These are phyloP conservation scores for Ramichloridium luteum DNA, from an alignment of 2,329 filamentous ascomycete species.

Conservation along the genomic window DNA sequence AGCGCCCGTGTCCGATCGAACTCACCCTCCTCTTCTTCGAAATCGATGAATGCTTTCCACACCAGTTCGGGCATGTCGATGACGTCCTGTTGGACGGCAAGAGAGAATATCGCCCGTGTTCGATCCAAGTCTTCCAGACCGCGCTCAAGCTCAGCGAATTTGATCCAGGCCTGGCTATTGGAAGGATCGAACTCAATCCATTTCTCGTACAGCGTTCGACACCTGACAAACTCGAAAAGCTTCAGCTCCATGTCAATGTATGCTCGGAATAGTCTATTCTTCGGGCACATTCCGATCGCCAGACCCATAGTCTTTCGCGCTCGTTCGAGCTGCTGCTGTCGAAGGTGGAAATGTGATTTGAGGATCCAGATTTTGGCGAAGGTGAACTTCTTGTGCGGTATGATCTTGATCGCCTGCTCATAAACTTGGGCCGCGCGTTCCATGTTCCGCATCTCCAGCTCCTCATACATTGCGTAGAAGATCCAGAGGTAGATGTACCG, in stretches of 20 bases:
- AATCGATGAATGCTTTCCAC: constrained; percentile 98
- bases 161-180: constrained; percentile 91
- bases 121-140: constrained; percentile 83
- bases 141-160: constrained; percentile 85
- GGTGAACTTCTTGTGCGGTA: constrained; percentile 94
- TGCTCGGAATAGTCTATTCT: constrained; percentile 86
- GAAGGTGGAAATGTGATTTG: constrained; percentile 85
- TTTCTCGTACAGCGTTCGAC: constrained; percentile 84
- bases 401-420: constrained; percentile 69
- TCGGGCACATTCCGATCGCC: constrained; percentile 87
- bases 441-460: constrained; percentile 68
- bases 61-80: constrained; percentile 96
- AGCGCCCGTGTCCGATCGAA: constrained; percentile 69
- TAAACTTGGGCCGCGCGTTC: constrained; percentile 82
- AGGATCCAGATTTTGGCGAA: constrained; percentile 95
- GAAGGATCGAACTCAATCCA: constrained; percentile 83
- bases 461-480: constrained; percentile 93
- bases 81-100: constrained; percentile 68
- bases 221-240: constrained; percentile 86
- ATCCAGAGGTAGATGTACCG: constrained; percentile 97
- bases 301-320: constrained; percentile 83
- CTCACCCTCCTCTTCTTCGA: constrained; percentile 78
- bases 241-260: constrained; percentile 90
- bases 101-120: constrained; percentile 79
- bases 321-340: constrained; percentile 65